phyloP scores from a whole-genome alignment of 2,329 filamentous ascomycete species.

The Trichophyton equinum region DNA sequence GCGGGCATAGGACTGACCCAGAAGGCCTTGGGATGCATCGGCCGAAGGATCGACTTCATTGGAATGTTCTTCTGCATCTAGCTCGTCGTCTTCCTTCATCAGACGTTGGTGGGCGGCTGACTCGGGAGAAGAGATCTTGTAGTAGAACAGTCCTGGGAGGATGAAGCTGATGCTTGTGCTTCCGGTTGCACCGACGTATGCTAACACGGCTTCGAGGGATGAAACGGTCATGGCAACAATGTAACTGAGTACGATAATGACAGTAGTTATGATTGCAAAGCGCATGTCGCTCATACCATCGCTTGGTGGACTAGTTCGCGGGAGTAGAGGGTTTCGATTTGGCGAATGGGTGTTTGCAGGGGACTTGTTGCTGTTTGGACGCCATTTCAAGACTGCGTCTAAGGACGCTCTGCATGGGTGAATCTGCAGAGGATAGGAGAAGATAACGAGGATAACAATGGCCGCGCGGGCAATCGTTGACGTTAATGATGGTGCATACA shows the following conservation, averaged over 20 bases:
- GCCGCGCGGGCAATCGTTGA: slow-evolving; percentile 90
- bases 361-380: slow-evolving; percentile 40
- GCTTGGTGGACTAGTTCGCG: slow-evolving; percentile 14
- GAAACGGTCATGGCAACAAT: slow-evolving; percentile 81
- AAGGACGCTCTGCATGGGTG: slow-evolving; percentile 93
- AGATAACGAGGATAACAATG: slow-evolving; percentile 91
- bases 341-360: slow-evolving; percentile 31
- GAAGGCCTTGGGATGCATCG: slow-evolving; percentile 17
- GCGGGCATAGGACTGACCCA: slow-evolving; percentile 34
- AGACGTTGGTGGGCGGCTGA: slow-evolving; percentile 75
- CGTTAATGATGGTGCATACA: slow-evolving; percentile 67
- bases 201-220: slow-evolving; percentile 78
- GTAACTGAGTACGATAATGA: slow-evolving; percentile 74
- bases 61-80: slow-evolving; percentile 32
- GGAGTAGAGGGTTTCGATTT: slow-evolving; percentile 31
- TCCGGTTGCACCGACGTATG: slow-evolving; percentile 89
- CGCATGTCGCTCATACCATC: slow-evolving; percentile 66
- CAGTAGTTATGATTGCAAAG: slow-evolving; percentile 79
- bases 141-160: slow-evolving; percentile 90
- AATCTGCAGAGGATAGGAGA: slow-evolving; percentile 89
- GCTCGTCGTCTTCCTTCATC: slow-evolving; percentile 77
- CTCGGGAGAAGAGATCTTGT: slow-evolving; percentile 89
- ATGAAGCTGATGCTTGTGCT: slow-evolving; percentile 96
- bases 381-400: slow-evolving; percentile 89
- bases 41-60: slow-evolving; percentile 16